These are phyloP conservation scores for Plasmodium gallinaceum DNA, from an alignment of 169 alveolate genomes.

Conservation along the genomic window DNA sequence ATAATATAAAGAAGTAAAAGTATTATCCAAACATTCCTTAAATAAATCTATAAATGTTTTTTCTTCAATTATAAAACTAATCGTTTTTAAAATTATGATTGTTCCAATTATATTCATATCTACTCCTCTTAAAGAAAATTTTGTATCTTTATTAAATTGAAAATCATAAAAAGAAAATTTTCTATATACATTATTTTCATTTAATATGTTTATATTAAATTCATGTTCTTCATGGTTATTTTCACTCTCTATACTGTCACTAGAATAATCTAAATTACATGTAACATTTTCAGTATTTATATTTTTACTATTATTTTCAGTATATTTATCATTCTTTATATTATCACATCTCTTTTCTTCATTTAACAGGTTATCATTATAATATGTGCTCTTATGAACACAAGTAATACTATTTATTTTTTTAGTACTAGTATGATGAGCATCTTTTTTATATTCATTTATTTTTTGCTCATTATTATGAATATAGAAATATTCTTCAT, in stretches of 20 bases:
- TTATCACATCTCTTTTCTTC: neutral
- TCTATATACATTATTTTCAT: constrained; percentile 64
- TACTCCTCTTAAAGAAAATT: constrained; percentile 29
- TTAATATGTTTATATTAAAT: constrained; percentile 50
- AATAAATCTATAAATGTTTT: constrained; percentile 34
- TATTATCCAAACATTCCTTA: constrained; percentile 64
- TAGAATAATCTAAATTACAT: constrained; percentile 7
- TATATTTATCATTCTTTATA: neutral
- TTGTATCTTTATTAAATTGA: constrained; percentile 42
- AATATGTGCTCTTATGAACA: neutral
- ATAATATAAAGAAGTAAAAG: constrained; percentile 27
- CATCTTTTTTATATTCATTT: neutral
- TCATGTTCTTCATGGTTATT: constrained; percentile 29
- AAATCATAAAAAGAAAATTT: constrained; percentile 19
- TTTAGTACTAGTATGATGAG: neutral
- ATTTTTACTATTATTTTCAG: neutral
- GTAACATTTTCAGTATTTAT: neutral
- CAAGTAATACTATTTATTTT: neutral
- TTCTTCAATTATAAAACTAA: constrained; percentile 68
- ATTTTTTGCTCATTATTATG: neutral
- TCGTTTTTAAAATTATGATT: constrained; percentile 64
- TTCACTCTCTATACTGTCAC: constrained; percentile 57
- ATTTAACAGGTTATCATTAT: neutral
- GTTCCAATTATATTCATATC: constrained; percentile 74
- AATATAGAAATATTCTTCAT: constrained; percentile 24